phyloP scores from a whole-genome alignment of 2,329 filamentous ascomycete species.

The Paradendryphiella salina region DNA sequence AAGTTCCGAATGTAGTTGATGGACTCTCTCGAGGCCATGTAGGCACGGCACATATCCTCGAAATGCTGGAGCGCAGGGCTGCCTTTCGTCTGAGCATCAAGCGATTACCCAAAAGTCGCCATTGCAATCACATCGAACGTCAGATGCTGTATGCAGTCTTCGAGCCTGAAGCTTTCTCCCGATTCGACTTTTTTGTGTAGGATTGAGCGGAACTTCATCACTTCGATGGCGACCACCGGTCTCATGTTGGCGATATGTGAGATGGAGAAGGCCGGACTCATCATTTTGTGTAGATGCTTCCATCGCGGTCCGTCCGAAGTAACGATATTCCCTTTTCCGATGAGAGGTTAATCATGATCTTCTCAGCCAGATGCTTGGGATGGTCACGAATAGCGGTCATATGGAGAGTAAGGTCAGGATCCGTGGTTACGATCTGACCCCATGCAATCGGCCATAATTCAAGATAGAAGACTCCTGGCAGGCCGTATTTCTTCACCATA shows the following conservation, averaged over 20 bases:
- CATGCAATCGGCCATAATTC: conserved; percentile 51
- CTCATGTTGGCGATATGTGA: conserved; percentile 37
- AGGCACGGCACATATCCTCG: conserved; percentile 20
- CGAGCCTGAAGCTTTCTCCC: conserved; percentile 32
- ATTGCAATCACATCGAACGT: conserved; percentile 36
- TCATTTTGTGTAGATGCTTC: conserved; percentile 43
- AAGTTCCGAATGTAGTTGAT: conserved; percentile 28
- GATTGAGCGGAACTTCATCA: conserved; percentile 35
- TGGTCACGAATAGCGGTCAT: conserved; percentile 42
- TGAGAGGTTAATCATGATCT: conserved; percentile 28
- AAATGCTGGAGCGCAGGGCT: conserved; percentile 27
- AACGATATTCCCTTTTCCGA: conserved; percentile 37
- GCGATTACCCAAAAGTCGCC: conserved; percentile 30
- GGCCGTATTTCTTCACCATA: conserved; percentile 43
- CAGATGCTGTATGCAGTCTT: conserved; percentile 26
- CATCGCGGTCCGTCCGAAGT: conserved; percentile 38
- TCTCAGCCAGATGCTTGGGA: conserved; percentile 37
- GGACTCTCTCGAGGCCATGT: conserved; percentile 17
- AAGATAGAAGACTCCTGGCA: conserved; percentile 49
- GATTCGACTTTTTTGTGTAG: conserved; percentile 25
- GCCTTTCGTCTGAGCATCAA: conserved; percentile 31
- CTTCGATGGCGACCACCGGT: conserved; percentile 28
- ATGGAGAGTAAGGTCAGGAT: conserved; percentile 47
- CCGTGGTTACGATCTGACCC: conserved; percentile 39
- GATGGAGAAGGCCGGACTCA: conserved; percentile 45